Base-by-base conservation (phyloP, 2,329 filamentous ascomycete species). In the Metarhizium brunneum region DNA sequence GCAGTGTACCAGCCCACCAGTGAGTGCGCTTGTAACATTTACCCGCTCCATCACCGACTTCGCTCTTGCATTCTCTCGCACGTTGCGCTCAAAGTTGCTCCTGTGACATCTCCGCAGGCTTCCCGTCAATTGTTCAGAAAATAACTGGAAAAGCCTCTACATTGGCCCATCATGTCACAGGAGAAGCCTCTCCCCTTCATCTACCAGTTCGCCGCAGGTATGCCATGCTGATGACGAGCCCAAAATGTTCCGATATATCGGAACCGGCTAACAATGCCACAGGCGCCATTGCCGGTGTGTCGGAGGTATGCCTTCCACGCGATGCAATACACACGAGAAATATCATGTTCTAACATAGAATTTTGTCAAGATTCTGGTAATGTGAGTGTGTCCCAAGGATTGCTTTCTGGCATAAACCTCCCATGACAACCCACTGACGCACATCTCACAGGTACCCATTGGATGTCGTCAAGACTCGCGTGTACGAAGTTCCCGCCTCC, bases 381-480 rank as follows among this genome's bases (percentile, higher is more conserved):
- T 95, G 89, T 92, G 77, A 68, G 82, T 72, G 1, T 29, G 45
- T 48, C 13, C 13, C 8, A 14, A 48, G 14, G n/a, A 32, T 2
- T 6, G 18, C 25, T 30, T 40, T 32, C 20, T 20, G 8, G 14
- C 8, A 6, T 36, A 11, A 6, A 32, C 20, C 47, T 16, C 48
- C 35, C 47, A 29, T 20, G 38, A 53, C 40, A 52, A 55, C 57
- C 54, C 59, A 52, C 58, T 62, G 60, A 64, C 61, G 53, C 55
- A 29, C 42, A 52, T 57, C 36, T 52, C 57, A 57, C 70, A 96
- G 92, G 94, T 99, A 99, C 79, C 94, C 94, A 64, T 81, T 99
- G 72, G 94, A 99, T 72, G 94, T 99, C 57, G 90, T 97, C 73
- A 97, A 97, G 83, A 97, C 94, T 62, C 82, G 92, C 86, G 88